Evolutionary conservation across 352 stramenopile genomes (phyloP), one percentile per base, ranked within the genome.

Genomic region (Peronospora destructor): DNA sequence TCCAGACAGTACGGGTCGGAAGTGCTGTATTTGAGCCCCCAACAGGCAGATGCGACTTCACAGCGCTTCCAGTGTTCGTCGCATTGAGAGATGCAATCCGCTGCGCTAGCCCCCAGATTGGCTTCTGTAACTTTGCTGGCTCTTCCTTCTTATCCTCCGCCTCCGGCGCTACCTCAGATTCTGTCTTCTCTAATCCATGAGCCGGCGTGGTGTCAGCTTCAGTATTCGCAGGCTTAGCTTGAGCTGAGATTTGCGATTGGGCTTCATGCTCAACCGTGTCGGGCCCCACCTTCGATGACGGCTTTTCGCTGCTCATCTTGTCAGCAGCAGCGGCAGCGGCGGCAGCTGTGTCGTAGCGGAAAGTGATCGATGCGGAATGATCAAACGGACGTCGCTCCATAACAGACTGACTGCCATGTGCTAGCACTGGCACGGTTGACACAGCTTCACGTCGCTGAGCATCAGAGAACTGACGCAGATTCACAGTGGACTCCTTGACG

Each of bases 331-430:
- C 75, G 35, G 54, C 54, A 6, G 59, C 59, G 38, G 59, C 42
- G 25, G 49, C 49, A 28, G 59, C 59, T 26, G 59, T 60, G 29
- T 88, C 77, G 19, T 55, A 72, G 26, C 73, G 73, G 47, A 82
- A 89, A 9, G 78, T 87, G 28, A 89, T 64, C 2, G 78, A 89
- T 10, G 67, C 59, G 2, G 78, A 89, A 35, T 73, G 73, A 56
- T 89, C 75, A 21, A 84, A 84, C 25, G 67, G 70, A 19, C 49
- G 60, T 19, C 77, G 74, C 29, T 89, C 74, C 74, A 89, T 86
- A 28, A 84, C 61, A 0, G 66, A 70, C 39, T 72, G 70, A 36
- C 71, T 84, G 7, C 57, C 71, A 42, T 84, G 67, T 2, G 70
- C 67, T 6, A 87, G 49, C 32, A 87, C 61, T 1, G 79, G 76